A percentile compares a stretch with the other conserved stretches of the same genome.
These are phyloP conservation scores for Tylopilus cervinicoccineus DNA, from an alignment of 768 basidiomycete genomes.

Conservation along the genomic window DNA sequence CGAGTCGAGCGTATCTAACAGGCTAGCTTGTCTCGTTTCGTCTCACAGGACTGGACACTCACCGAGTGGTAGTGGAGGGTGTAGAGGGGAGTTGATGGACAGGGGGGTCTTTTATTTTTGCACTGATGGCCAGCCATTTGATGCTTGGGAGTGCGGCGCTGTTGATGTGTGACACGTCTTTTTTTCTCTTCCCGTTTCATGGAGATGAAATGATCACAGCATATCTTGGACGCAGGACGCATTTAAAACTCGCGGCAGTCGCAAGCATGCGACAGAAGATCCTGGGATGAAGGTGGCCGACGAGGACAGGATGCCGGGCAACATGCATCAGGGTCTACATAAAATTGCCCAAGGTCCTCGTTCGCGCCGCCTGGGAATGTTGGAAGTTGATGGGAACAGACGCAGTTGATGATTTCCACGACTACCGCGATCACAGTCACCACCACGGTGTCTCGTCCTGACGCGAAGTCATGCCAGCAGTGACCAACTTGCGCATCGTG, in stretches of 20 bases:
- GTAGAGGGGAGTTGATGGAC: neutral
- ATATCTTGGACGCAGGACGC: neutral
- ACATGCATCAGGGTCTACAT: neutral
- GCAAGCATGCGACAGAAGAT: conserved; percentile 1
- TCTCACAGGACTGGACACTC: neutral
- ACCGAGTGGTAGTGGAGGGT: neutral
- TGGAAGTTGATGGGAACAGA: neutral
- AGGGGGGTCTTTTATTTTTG: conserved; percentile 4
- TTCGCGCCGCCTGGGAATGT: neutral
- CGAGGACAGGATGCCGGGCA: neutral
- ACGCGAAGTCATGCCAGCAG: conserved; percentile 7
- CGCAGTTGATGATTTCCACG: neutral
- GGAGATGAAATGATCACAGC: conserved; percentile 17
- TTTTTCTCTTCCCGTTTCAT: conserved; percentile 17
- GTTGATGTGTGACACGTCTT: conserved; percentile 10
- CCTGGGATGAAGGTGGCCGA: neutral
- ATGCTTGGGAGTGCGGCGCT: conserved; percentile 6
- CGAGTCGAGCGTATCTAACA: neutral
- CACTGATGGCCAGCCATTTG: neutral
- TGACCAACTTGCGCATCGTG: neutral
- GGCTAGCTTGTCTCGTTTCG: neutral
- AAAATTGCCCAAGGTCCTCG: neutral
- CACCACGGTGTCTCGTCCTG: neutral
- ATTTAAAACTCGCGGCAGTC: conserved; percentile 11
- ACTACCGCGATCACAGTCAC: conserved; percentile 14